These are phyloP conservation scores for Macrophomina pseudophaseolina DNA, from an alignment of 2,329 filamentous ascomycete genomes.

Conservation along the genomic window DNA sequence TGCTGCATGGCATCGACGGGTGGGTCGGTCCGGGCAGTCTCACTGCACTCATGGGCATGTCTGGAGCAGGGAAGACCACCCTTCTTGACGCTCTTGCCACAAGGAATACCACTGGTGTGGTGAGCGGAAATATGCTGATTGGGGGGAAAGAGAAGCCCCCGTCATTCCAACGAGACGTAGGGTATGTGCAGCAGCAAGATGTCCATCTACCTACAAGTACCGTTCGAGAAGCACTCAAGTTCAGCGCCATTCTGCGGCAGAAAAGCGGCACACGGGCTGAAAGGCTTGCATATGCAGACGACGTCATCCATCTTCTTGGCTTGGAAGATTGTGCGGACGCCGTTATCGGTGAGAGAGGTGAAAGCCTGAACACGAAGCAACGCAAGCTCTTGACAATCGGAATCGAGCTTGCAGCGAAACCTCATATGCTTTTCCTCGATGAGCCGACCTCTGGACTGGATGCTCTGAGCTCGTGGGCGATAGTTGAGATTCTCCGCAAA, in stretches of 20 bases:
- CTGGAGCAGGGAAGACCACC: conserved; percentile 22
- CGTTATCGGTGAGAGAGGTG: conserved; percentile 60
- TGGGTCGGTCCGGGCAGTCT: conserved; percentile 28
- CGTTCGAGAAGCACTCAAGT: conserved; percentile 64
- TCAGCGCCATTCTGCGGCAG: conserved; percentile 64
- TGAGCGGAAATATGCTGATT: not conserved
- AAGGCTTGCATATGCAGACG: conserved; percentile 65
- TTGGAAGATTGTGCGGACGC: conserved; percentile 65
- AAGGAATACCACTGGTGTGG: conserved; percentile 1
- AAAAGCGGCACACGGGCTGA: conserved; percentile 57
- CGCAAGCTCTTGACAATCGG: conserved; percentile 66
- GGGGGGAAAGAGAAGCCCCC: not conserved
- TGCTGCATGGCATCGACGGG: conserved; percentile 27
- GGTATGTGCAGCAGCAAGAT: conserved; percentile 59
- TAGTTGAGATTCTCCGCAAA: conserved; percentile 73
- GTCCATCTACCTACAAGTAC: conserved; percentile 63
- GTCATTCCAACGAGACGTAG: conserved; percentile 14
- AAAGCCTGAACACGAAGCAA: conserved; percentile 64
- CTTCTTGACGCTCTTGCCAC: conserved; percentile 11
- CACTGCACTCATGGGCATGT: conserved; percentile 26
- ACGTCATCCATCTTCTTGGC: conserved; percentile 63
- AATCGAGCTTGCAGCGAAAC: conserved; percentile 64
- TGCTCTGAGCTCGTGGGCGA: conserved; percentile 72
- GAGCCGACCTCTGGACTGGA: conserved; percentile 76
- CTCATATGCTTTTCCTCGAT: conserved; percentile 74